A percentile compares a stretch with the other conserved stretches of the same genome.
Conservation (phyloP, 2,329 filamentous ascomycete species). For the Xylaria sp. region DNA sequence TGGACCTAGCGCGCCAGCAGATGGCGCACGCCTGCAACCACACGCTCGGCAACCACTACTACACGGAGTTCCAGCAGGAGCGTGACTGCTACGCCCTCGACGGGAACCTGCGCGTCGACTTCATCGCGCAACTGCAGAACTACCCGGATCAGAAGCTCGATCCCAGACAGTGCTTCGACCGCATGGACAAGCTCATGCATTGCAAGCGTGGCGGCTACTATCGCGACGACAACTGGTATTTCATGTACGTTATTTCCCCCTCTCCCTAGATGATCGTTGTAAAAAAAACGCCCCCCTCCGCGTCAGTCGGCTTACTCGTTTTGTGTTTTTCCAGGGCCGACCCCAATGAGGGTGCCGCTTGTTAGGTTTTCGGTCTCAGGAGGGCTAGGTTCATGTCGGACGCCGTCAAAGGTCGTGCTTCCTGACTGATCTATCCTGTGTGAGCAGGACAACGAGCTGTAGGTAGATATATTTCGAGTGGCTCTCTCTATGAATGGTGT, state of each 20-base stretch:
- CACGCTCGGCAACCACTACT: not conserved
- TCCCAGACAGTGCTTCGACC: not conserved
- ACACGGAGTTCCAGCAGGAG: not conserved
- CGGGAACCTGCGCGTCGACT: not conserved
- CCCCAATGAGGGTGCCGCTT: not conserved
- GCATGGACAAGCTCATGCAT: not conserved
- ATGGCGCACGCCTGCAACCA: not conserved
- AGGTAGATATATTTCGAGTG: not conserved
- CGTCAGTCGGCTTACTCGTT: not conserved
- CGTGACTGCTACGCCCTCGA: not conserved
- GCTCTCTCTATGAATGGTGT: not conserved
- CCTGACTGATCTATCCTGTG: not conserved
- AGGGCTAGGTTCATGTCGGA: not conserved
- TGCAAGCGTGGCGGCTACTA: not conserved
- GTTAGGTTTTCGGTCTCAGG: not conserved
- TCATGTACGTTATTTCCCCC: not conserved
- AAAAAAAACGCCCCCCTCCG: no score
- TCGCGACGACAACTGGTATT: not conserved
- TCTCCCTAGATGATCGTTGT: not conserved
- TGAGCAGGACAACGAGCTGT: not conserved
- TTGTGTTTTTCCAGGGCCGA: not conserved
- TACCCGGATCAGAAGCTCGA: not conserved
- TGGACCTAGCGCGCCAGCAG: no score
- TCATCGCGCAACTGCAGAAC: not conserved
- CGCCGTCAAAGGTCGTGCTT: no score